Evolutionary conservation across 306 rosid genomes (phyloP).

Genomic region (Rubus idaeus): DNA sequence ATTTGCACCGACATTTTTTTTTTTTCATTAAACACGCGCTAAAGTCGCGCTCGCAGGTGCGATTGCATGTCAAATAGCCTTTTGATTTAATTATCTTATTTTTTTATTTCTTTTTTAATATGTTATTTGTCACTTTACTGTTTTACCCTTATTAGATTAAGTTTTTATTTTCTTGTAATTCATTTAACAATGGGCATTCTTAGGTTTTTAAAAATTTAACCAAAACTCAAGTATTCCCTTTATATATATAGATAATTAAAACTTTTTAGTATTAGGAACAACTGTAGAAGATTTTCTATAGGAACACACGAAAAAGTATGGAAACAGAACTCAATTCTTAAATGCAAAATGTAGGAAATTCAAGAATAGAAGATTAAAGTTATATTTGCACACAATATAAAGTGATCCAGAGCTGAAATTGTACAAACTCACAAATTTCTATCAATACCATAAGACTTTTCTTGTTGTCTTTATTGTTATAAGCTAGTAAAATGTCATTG

Average conservation of each 20-base stretch:
- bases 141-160: too few relatives aligned
- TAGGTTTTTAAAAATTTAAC: too few relatives aligned
- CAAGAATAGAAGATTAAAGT: neutral
- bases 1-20: neutral
- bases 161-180: too few relatives aligned
- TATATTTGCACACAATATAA: neutral
- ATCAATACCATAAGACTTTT: neutral
- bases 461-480: neutral
- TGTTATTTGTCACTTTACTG: too few relatives aligned
- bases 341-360: neutral
- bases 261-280: neutral
- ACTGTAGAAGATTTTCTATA: neutral
- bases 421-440: too few relatives aligned
- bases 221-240: too few relatives aligned
- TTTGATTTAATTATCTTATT: neutral
- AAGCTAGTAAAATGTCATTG: neutral
- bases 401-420: neutral
- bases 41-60: too few relatives aligned
- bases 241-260: neutral
- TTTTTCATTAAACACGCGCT: too few relatives aligned
- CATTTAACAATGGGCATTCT: too few relatives aligned
- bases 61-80: too few relatives aligned
- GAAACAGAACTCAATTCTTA: neutral
- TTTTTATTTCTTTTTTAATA: too few relatives aligned
- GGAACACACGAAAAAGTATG: neutral